Base-by-base conservation (phyloP, 2,329 filamentous ascomycete genomes). In the Cercospora sesami region DNA sequence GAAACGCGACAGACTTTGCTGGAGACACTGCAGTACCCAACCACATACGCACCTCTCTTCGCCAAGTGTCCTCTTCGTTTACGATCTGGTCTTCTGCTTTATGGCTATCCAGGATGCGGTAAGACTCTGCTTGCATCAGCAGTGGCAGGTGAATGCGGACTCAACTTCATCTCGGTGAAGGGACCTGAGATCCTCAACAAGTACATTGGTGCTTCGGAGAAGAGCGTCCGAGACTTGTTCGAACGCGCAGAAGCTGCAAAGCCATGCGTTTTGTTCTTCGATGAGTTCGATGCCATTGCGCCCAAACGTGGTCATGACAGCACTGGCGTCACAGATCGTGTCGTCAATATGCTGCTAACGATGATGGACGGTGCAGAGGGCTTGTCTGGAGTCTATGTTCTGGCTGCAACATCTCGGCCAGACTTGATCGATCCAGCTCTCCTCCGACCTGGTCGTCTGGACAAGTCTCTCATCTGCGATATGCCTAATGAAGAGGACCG, bases 361-460 rank as follows among this genome's bases (percentile, higher is more conserved):
- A 94, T 98, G 79, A 99, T 99, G 95, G 95, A 99, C 76, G 95
- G 95, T 76, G 95, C 95, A 0, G 96, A 99, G 80, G 96, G 95
- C 0, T 82, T 99, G 4, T 93, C 90, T 0, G 95, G 95, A 1
- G 96, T 99, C 0, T 99, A 99, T 75, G 95, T 99, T 5, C 86
- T 99, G 2, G 96, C 96, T 23, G 96, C 95, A 1, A 99, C 95
- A 0, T 94, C 91, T 1, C 85, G 96, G 5, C 96, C 96, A 0
- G 96, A 99, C 79, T 83, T 99, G 14, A 98, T 99, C 69, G 95
- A 99, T 77, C 94, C 96, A 12, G 95, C 95, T 0, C 83, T 99
- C 28, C 85, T 99, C 26, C 89, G 95, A 57, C 96, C 96, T 0
- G 95, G 95, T 7, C 91, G 95, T 73, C 82, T 99, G 16, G 95